Evolutionary conservation across 805 yeast species (phyloP), one percentile per base, ranked within the genome.

Genomic region (Candida qinlingensis): DNA sequence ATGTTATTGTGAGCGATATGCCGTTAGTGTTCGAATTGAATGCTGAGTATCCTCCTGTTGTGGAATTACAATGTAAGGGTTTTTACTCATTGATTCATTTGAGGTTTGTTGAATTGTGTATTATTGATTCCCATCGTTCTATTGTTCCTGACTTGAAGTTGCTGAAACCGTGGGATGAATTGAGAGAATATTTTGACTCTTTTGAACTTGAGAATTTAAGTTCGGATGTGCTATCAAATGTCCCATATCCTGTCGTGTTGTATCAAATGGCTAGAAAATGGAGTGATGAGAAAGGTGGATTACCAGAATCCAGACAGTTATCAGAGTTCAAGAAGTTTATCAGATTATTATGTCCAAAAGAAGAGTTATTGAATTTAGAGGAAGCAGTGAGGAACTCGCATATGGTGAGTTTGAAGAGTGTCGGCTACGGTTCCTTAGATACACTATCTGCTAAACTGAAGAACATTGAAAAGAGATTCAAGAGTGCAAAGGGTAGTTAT

Each of bases 41-140:
- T 8, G 33, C 19, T 60, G 42, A 61, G 71, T 12, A 74, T 82
- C 3, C 92, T 94, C 0, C 59, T 85, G 7, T 60, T 87, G 2
- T 47, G 38, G 62, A 72, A 5, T 70, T 79, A 1, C 68, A 71
- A 38, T 66, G 83, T 1, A 52, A 73, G 26, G 95, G 96, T 0
- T 83, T 84, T 55, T 87, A 80, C 60, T 90, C 90, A 1, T 65
- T 72, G 10, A 27, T 47, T n/a, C 37, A 44, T 13, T 52, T 87
- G 5, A 69, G 81, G 39, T 44, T 30, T 36, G 27, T 37, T 7
- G 50, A 47, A 11, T 25, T 47, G n/a, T 40, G 47, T 33, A 77
- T 87, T 2, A 67, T 88, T 12, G 91, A 91, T 51, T 79, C 96
- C 0, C 96, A 89, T 62, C 80, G 83, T 0, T 81, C 71, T 34